phyloP scores from a whole-genome alignment of 148 eudicot genomes.

The Amaranthus hypochondriacus region DNA sequence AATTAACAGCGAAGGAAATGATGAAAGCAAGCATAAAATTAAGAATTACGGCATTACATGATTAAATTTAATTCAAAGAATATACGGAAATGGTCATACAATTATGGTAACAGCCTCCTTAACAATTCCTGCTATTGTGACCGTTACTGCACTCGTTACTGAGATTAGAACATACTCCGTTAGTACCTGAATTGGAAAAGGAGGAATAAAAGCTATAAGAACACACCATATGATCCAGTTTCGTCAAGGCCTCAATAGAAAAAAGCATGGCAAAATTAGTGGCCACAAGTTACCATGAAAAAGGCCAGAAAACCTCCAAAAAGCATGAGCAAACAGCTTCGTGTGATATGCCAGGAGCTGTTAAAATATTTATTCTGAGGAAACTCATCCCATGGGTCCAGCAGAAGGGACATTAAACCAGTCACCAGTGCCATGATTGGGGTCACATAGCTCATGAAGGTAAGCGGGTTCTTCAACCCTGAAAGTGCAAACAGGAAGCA shows the following conservation, averaged over 20 bases:
- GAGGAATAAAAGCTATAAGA: constrained; percentile 4
- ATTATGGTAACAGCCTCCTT: constrained; percentile 94
- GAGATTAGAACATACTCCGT: constrained; percentile 88
- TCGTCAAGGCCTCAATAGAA: background rate
- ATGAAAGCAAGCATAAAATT: background rate
- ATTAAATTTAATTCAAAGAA: background rate
- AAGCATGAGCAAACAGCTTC: constrained; percentile 89
- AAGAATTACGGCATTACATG: background rate
- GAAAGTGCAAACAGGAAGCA: constrained; percentile 16
- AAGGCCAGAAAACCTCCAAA: constrained; percentile 96
- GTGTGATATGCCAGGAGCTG: constrained; percentile 60
- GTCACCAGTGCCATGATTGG: constrained; percentile 88
- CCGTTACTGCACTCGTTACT: constrained; percentile 95
- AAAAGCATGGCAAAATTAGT: constrained; percentile 8
- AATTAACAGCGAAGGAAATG: background rate
- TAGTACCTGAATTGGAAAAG: constrained; percentile 56
- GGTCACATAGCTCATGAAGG: constrained; percentile 92
- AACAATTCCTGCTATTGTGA: constrained; percentile 94
- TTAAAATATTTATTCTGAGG: constrained; percentile 56
- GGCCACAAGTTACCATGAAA: constrained; percentile 57
- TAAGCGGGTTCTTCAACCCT: constrained; percentile 93
- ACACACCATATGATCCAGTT: background rate
- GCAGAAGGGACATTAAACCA: constrained; percentile 59
- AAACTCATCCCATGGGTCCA: constrained; percentile 94
- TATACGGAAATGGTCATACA: constrained; percentile 41